phyloP scores from a whole-genome alignment of 2,329 filamentous ascomycete genomes.

The Epichloe gansuensis region DNA sequence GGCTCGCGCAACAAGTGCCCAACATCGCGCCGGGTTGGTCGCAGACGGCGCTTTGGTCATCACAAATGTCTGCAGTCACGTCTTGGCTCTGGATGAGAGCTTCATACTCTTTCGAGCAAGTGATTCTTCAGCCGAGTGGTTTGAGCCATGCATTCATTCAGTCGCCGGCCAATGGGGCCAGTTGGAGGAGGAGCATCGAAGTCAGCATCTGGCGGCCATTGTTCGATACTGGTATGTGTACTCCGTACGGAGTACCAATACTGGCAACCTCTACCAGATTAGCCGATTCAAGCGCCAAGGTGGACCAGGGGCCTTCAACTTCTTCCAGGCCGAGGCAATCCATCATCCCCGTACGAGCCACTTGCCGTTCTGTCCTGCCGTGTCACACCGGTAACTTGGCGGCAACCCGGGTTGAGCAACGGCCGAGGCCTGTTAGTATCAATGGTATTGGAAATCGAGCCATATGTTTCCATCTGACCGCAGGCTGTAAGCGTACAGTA shows the following conservation, averaged over 20 bases:
- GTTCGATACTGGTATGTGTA: not conserved
- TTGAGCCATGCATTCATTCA: conserved; percentile 3
- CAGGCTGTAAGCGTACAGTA: no score
- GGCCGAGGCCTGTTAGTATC: not conserved
- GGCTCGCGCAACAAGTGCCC: not conserved
- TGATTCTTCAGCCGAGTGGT: not conserved
- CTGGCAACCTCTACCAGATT: conserved; percentile 28
- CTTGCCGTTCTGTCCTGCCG: not conserved
- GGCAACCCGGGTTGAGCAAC: not conserved
- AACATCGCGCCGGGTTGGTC: not conserved
- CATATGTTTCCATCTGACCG: not conserved
- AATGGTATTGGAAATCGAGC: not conserved
- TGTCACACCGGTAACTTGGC: not conserved
- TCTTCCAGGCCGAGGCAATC: conserved; percentile 7
- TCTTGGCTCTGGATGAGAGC: not conserved
- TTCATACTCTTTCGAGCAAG: not conserved
- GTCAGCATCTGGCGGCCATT: conserved; percentile 32
- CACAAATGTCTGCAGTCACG: not conserved
- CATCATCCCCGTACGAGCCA: conserved; percentile 3
- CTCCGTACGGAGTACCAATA: not conserved
- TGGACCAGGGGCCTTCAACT: conserved; percentile 28
- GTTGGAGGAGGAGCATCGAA: conserved; percentile 11
- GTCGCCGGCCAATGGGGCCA: conserved; percentile 26
- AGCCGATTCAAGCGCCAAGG: conserved; percentile 36
- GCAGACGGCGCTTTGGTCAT: not conserved